Percentiles rank a stretch among this genome's conserved stretches.
Conservation (phyloP, 2,329 filamentous ascomycete genomes). For the Aspergillus fumigatus region DNA sequence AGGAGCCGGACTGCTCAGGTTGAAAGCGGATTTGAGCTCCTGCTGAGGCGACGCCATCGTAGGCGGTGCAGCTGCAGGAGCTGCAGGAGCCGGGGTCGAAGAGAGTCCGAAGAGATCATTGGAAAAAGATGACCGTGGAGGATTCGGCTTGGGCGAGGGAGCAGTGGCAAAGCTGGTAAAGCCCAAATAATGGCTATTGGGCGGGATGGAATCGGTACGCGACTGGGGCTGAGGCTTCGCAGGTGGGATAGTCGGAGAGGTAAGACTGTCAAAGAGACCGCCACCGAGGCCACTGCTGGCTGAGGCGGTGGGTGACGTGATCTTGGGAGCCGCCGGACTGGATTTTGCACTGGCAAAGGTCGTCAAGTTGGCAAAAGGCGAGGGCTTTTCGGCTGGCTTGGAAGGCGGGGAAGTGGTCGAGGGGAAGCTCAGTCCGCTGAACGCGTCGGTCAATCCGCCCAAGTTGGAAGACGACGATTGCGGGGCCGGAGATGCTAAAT, state of each 20-base stretch:
- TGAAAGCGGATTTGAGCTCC: constrained; percentile 68
- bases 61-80: constrained; percentile 39
- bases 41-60: constrained; percentile 35
- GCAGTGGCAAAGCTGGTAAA: constrained; percentile 58
- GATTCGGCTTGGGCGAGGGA: constrained; percentile 42
- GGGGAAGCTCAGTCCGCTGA: constrained; percentile 64
- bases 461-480: constrained; percentile 35
- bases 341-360: constrained; percentile 49
- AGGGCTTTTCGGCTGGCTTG: constrained; percentile 48
- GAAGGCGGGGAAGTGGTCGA: constrained; percentile 37
- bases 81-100: constrained; percentile 40
- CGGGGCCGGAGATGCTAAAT: constrained; percentile 54
- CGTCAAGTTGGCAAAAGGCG: constrained; percentile 61
- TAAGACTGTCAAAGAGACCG: constrained; percentile 71
- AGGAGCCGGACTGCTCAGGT: constrained; percentile 53
- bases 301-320: constrained; percentile 48
- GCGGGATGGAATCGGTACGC: constrained; percentile 48
- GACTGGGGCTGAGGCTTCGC: constrained; percentile 39
- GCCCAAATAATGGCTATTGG: constrained; percentile 60
- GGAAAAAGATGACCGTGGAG: constrained; percentile 53
- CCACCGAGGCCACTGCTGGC: constrained; percentile 71
- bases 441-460: constrained; percentile 75
- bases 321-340: constrained; percentile 42
- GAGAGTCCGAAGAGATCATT: constrained; percentile 78
- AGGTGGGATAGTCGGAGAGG: constrained; percentile 56